Evolutionary conservation across 306 rosid genomes (phyloP), one percentile per base, ranked within the genome.

Genomic region (Sindora glabra): DNA sequence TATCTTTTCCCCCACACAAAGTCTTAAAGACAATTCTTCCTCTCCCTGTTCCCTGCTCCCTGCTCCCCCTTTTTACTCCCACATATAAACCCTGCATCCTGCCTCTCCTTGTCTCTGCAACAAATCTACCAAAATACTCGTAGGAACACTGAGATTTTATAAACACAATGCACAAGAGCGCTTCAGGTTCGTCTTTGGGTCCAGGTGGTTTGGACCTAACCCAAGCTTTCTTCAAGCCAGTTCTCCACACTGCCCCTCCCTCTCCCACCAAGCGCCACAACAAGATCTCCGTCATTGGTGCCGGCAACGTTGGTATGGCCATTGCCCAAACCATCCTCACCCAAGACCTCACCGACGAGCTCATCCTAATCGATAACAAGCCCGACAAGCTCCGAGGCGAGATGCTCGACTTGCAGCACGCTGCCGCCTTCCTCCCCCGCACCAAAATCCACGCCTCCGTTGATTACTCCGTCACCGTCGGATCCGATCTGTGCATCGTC

Each of bases 251-350:
- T 3, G 70, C 76, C 5, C 75, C 88, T 0, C 86, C 90, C 6
- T 88, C 92, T 8, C 65, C 80, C 3, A 65, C 86, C 0, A 85
- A 83, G 6, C 83, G 84, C 60, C 82, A 74, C 74, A 74, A 62
- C 38, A 91, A 91, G 61, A 63, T 87, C 74, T 81, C 96, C 12
- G 92, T 88, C 48, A 59, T 91, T 15, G 98, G 96, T 0, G 84
- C 89, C 10, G 98, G 98, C 9, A 91, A 91, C 45, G 98, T 91
- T 10, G 98, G 98, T 23, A 91, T 91, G 98, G 98, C 98, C 62
- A 88, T 91, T 2, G 98, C 98, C 47, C 98, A 91, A 53, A 91
- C 96, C 64, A 91, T 88, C 60, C 89, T 91, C 50, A 88, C 95
- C 30, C 98, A 88, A 45, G 92, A 81, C 63, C 79, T 88, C 5